Percentiles rank a stretch among this genome's conserved stretches.
Evolutionary conservation across 73 alveolate genomes (phyloP).

Genomic region (Urostyla sp.): DNA sequence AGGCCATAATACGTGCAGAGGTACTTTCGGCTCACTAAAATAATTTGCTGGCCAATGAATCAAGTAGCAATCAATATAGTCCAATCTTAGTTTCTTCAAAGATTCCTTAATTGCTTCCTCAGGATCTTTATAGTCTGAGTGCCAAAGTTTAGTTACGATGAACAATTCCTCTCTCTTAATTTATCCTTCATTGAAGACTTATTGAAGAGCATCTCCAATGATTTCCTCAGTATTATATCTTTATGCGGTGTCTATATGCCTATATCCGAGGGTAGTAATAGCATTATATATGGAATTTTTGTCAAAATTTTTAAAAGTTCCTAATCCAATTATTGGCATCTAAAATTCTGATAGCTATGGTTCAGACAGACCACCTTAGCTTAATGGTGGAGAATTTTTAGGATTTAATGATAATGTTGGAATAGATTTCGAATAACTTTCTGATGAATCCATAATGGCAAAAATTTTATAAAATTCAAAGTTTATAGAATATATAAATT

Average conservation of each 20-base stretch:
- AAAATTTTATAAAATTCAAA: too few species aligned
- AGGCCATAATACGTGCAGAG: conserved; percentile 81
- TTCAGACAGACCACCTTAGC: too few species aligned
- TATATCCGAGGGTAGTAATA: conserved; percentile 67
- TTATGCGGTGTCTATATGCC: conserved; percentile 87
- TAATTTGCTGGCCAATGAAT: conserved; percentile 80
- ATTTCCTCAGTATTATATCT: too few species aligned
- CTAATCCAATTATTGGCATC: conserved; percentile 81
- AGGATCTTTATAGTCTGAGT: conserved; percentile 64
- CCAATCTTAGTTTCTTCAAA: conserved; percentile 64
- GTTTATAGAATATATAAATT: too few species aligned
- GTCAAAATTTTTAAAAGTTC: conserved; percentile 54
- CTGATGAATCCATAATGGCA: too few species aligned
- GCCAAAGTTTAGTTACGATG: conserved; percentile 78
- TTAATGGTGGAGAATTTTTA: too few species aligned
- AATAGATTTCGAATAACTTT: too few species aligned
- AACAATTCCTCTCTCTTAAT: conserved; percentile 83
- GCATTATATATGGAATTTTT: conserved; percentile 39
- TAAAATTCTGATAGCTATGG: too few species aligned
- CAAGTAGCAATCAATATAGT: conserved; percentile 83
- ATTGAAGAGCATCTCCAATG: conserved; percentile 59
- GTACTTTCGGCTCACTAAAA: conserved; percentile 51
- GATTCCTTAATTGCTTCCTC: conserved; percentile 76
- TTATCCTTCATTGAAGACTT: conserved; percentile 45
- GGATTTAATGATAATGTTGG: too few species aligned